phyloP scores from a whole-genome alignment of 371 early-diverging fungal species.

The Spiromyces aspiralis region DNA sequence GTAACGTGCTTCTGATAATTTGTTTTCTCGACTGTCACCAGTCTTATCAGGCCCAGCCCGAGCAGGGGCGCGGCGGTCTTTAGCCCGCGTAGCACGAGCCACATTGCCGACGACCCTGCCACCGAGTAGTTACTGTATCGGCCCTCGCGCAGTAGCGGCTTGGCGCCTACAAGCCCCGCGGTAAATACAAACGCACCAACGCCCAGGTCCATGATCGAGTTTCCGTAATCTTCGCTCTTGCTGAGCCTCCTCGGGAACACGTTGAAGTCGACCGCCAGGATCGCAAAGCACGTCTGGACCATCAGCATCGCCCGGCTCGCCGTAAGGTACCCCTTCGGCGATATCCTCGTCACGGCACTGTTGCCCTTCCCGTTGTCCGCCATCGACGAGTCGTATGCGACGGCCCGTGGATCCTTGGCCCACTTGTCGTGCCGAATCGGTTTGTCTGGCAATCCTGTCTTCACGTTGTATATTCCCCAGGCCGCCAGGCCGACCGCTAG shows the following conservation, averaged over 20 bases:
- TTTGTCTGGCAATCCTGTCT: constrained; percentile 5
- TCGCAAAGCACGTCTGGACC: constrained; percentile 57
- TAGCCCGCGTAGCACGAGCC: constrained; percentile 4
- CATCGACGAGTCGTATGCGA: constrained; percentile 1
- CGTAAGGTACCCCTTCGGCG: constrained; percentile 34
- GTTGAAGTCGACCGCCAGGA: constrained; percentile 92
- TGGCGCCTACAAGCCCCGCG: constrained; percentile 22
- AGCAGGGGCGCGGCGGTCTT: constrained; percentile 43
- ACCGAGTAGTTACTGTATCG: constrained; percentile 6
- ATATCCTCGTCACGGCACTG: constrained; percentile 9
- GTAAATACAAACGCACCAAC: constrained; percentile 33
- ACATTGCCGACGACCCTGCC: constrained; percentile 6
- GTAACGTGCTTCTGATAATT: constrained; percentile 90
- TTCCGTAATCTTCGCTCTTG: constrained; percentile 86
- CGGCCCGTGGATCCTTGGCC: constrained; percentile 22
- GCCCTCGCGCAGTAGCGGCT: constrained; percentile 10
- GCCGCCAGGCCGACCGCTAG: background rate
- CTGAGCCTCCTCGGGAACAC: constrained; percentile 81
- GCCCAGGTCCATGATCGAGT: constrained; percentile 48
- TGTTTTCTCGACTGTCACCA: constrained; percentile 53
- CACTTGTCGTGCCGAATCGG: constrained; percentile 21
- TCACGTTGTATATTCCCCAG: background rate
- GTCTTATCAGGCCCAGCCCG: constrained; percentile 49
- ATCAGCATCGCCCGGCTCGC: constrained; percentile 60
- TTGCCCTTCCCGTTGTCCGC: background rate